phyloP scores from a whole-genome alignment of 345 rosid genomes.

The Lumnitzera littorea region DNA sequence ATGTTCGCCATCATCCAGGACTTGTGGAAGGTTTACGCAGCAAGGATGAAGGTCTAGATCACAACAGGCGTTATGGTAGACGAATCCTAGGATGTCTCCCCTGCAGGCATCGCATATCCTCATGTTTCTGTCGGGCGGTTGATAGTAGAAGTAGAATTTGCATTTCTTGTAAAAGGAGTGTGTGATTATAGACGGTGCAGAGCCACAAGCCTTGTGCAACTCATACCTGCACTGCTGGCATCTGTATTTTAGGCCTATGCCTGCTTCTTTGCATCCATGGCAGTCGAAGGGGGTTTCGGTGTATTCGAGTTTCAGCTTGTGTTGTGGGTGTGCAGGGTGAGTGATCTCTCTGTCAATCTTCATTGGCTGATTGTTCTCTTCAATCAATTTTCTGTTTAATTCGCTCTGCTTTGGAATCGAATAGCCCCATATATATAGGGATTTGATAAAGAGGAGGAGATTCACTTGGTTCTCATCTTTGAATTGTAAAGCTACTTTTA shows the following conservation, averaged over 20 bases:
- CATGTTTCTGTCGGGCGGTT: constrained; percentile 13
- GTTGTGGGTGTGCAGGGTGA: constrained; percentile 35
- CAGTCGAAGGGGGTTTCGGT: constrained; percentile 38
- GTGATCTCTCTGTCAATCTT: constrained; percentile 43
- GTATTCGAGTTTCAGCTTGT: constrained; percentile 30
- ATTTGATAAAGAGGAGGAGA: neutral
- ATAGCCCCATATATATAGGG: neutral
- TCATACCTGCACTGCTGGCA: constrained; percentile 36
- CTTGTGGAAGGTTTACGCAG: constrained; percentile 34
- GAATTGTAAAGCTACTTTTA: too few species aligned
- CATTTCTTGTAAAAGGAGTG: constrained; percentile 36
- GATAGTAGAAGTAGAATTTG: constrained; percentile 19
- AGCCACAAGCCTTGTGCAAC: constrained; percentile 33
- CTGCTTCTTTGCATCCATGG: constrained; percentile 43
- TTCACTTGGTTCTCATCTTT: too few species aligned
- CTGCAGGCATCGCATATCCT: constrained; percentile 32
- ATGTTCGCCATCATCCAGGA: constrained; percentile 25
- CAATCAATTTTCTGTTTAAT: too few species aligned
- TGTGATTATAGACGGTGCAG: constrained; percentile 11
- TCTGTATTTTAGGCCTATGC: constrained; percentile 32
- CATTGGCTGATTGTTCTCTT: constrained; percentile 2
- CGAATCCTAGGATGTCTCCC: constrained; percentile 26
- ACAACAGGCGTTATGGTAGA: constrained; percentile 33
- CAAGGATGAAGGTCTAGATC: constrained; percentile 45
- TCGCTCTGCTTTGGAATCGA: too few species aligned